These are phyloP conservation scores for Tulasnella sp. DNA, from an alignment of 768 basidiomycete species.

Conservation along the genomic window DNA sequence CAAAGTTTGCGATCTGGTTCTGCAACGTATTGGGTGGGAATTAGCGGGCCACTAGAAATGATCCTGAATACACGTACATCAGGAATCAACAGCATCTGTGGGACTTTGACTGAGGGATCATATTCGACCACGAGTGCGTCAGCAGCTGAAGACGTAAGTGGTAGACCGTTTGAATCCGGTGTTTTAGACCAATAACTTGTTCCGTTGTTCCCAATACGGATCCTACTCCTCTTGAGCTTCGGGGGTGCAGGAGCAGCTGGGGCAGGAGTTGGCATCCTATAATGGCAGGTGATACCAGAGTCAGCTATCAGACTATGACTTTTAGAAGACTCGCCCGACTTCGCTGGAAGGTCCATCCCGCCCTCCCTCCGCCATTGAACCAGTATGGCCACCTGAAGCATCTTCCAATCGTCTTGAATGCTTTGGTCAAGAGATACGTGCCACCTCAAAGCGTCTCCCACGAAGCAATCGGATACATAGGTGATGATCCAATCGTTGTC, in stretches of 20 bases:
- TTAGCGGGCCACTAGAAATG: not conserved
- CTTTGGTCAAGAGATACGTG: not conserved
- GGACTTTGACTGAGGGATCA: not conserved
- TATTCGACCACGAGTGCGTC: not conserved
- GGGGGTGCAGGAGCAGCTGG: not conserved
- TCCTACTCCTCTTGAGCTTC: not conserved
- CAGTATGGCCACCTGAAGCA: not conserved
- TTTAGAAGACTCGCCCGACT: not conserved
- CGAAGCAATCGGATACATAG: not conserved
- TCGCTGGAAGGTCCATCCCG: not conserved
- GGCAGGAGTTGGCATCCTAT: not conserved
- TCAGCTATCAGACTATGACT: not conserved
- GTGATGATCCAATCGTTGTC: conserved; percentile 16
- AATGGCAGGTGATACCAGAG: not conserved
- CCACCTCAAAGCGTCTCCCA: not conserved
- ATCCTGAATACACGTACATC: not conserved
- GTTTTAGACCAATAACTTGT: not conserved
- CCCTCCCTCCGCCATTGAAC: not conserved
- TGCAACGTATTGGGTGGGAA: not conserved
- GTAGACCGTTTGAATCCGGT: not conserved
- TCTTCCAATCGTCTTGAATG: not conserved
- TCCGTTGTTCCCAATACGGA: not conserved
- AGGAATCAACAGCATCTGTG: not conserved
- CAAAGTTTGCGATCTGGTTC: not conserved
- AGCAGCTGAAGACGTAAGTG: not conserved